A percentile compares a stretch with the other conserved stretches of the same genome.
Conservation (phyloP, 1,284 basidiomycete genomes). For the Cryptococcus hybrid region DNA sequence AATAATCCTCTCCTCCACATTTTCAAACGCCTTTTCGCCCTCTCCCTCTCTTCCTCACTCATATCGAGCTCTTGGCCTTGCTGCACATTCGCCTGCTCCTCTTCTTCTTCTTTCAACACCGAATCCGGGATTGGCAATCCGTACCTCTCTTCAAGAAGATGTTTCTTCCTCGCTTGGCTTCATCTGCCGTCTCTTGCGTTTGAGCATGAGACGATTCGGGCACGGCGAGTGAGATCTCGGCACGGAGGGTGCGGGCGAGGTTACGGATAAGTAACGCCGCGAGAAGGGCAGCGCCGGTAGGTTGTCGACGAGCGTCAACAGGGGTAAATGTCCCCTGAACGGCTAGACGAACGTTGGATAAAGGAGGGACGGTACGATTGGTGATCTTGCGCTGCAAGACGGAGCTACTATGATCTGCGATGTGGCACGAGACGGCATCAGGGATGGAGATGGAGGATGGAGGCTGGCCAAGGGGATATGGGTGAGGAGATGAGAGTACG, state of each 20-base stretch:
- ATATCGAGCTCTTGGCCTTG: slow-evolving; percentile 10
- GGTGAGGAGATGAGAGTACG: slow-evolving; percentile 38
- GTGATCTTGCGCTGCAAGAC: slow-evolving; percentile 22
- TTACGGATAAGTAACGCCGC: slow-evolving; percentile 44
- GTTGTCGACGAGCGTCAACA: slow-evolving; percentile 23
- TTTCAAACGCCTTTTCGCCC: slow-evolving; percentile 23
- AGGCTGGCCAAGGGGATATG: not conserved
- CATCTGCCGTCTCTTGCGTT: slow-evolving; percentile 12
- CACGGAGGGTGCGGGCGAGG: slow-evolving; percentile 34
- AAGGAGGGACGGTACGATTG: slow-evolving; percentile 22
- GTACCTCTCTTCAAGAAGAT: slow-evolving; percentile 40
- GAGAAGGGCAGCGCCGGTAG: slow-evolving; percentile 41
- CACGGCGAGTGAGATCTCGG: slow-evolving; percentile 28
- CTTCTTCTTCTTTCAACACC: slow-evolving; percentile 40
- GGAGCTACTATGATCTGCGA: slow-evolving; percentile 14
- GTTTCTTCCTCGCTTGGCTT: slow-evolving; percentile 33
- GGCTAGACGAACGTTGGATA: slow-evolving; percentile 22
- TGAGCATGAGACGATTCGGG: slow-evolving; percentile 4
- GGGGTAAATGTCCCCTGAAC: slow-evolving; percentile 27
- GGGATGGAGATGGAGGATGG: slow-evolving; percentile 17
- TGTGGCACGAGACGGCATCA: slow-evolving; percentile 18
- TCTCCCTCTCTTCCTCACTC: slow-evolving; percentile 14
- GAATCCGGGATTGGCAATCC: slow-evolving; percentile 47
- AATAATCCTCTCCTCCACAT: slow-evolving; percentile 30
- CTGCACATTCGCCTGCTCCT: slow-evolving; percentile 32